Conservation (phyloP, 345 rosid species). For the Lepidium didymum region DNA sequence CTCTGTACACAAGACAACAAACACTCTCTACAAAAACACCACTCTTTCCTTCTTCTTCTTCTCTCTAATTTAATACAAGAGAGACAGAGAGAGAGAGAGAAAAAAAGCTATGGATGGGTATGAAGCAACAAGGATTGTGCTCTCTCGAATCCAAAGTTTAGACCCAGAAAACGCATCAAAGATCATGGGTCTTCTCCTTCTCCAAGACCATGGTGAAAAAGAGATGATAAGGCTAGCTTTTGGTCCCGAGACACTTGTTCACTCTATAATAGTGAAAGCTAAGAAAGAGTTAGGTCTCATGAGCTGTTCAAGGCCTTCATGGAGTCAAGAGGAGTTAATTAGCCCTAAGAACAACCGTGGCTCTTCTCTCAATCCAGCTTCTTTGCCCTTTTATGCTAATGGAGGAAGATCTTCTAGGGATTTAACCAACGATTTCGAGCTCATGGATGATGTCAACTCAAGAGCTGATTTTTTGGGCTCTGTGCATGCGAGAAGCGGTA, state of each 20-base stretch:
- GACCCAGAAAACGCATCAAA: constrained; percentile 91
- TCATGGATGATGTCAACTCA: constrained; percentile 45
- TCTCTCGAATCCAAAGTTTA: constrained; percentile 65
- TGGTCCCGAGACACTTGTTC: constrained; percentile 76
- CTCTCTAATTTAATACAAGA: constrained; percentile 10
- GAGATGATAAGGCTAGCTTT: constrained; percentile 92
- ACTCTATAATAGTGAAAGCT: constrained; percentile 59
- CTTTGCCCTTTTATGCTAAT: constrained; percentile 55
- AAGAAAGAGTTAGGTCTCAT: constrained; percentile 61
- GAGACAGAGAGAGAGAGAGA: background rate
- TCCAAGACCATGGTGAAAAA: constrained; percentile 91
- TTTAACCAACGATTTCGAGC: constrained; percentile 55
- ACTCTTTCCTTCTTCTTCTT: constrained; percentile 17
- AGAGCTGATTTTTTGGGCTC: constrained; percentile 38
- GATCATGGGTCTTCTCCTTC: constrained; percentile 87
- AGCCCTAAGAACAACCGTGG: constrained; percentile 33
- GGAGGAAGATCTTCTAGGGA: constrained; percentile 40
- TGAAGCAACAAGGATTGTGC: constrained; percentile 86
- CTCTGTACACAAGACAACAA: constrained; percentile 33
- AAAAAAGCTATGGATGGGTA: constrained; percentile 61
- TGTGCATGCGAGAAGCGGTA: constrained; percentile 65
- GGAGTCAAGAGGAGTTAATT: constrained; percentile 47
- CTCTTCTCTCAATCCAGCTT: constrained; percentile 52
- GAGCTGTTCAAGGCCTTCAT: constrained; percentile 36
- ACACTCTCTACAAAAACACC: constrained; percentile 30